Evolutionary conservation across 2,329 filamentous ascomycete species (phyloP), one percentile per base, ranked within the genome.

Genomic region (Davidsoniella eucalypti): DNA sequence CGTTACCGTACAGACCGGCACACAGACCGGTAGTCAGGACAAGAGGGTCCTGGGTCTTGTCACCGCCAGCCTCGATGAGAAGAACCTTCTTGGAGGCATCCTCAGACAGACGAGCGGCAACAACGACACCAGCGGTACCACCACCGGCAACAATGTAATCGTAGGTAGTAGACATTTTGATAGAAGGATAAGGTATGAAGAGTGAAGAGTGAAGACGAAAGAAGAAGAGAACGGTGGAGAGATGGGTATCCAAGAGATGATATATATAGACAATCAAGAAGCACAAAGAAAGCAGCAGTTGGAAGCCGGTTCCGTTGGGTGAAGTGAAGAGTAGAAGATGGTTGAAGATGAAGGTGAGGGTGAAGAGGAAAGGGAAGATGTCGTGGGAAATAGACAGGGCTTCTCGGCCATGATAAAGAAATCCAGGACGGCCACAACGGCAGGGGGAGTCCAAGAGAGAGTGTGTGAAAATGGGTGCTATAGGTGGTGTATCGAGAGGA

Each of bases 71-170:
- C 41, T 55, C 54, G 18, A 55, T 33, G 18, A 55, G 33, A 10
- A 54, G 49, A 38, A 55, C 54, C 21, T 47, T 52, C 10, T 50
- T 44, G 21, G 25, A 46, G 3, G 44, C 51, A 40, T 61, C 55
- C 26, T 61, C 57, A 12, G 57, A 56, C 7, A 63, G 54, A 21
- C 61, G 60, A n/a, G 59, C 60, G 17, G 61, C 60, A 16, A 64
- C 54, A 16, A 63, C 61, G 8, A 61, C 57, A n/a, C 62, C 61
- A 0, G 61, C 54, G 2, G 61, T 60, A 9, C 62, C 62, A 23
- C 62, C 61, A 5, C 62, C 61, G 2, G 62, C 59, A 33, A 62
- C 55, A 18, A 61, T 52, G 46, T 62, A 62, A 49, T 63, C 52
- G 23, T 52, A 55, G 37, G 44, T 21, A 45, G 42, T 23, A 40